Conservation (phyloP, 2,329 filamentous ascomycete species). For the Nannizziopsis arthrosporioides region DNA sequence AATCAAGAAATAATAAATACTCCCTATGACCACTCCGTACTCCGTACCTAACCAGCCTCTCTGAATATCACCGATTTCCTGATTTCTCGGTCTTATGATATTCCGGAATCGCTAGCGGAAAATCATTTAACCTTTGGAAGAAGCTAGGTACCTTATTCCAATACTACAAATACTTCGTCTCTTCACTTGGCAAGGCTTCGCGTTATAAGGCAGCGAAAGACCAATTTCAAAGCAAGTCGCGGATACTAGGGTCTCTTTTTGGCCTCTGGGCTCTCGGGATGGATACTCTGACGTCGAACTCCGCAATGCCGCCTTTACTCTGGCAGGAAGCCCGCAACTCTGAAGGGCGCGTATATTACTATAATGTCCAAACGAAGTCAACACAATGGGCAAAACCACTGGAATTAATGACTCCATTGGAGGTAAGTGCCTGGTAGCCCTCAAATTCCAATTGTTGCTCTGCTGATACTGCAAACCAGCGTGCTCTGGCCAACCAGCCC, state of each 20-base stretch:
- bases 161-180: too few species aligned
- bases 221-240: too few species aligned
- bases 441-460: constrained; percentile 12
- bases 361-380: constrained; percentile 70
- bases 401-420: constrained; percentile 71
- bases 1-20: too few species aligned
- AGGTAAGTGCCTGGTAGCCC: constrained; percentile 44
- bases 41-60: too few species aligned
- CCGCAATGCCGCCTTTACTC: constrained; percentile 37
- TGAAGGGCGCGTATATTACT: constrained; percentile 83
- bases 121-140: too few species aligned
- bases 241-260: neutral
- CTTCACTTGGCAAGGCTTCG: too few species aligned
- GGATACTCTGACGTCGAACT: constrained; percentile 15
- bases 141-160: too few species aligned
- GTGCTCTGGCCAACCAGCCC: constrained; percentile 66
- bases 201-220: too few species aligned
- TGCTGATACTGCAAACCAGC: constrained; percentile 33
- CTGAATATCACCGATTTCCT: too few species aligned
- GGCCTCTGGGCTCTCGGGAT: constrained; percentile 13
- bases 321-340: constrained; percentile 76
- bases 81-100: too few species aligned
- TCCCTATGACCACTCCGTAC: too few species aligned
- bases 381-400: constrained; percentile 93
- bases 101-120: too few species aligned